phyloP scores from a whole-genome alignment of 1,284 basidiomycete genomes.

The Naganishia liquefaciens region DNA sequence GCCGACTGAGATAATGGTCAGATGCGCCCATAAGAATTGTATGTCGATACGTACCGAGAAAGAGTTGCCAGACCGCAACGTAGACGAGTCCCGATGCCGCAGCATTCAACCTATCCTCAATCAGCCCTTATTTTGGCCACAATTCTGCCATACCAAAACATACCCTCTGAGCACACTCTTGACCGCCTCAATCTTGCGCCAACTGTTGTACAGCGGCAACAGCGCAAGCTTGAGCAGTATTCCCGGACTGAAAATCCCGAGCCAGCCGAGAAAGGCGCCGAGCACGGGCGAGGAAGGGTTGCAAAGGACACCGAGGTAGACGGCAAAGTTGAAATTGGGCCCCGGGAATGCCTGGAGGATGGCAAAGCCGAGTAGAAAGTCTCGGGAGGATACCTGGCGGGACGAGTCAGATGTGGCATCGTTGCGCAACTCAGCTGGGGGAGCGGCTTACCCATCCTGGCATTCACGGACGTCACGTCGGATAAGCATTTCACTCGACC shows the following conservation, averaged over 20 bases:
- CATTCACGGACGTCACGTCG: no score
- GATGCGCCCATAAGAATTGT: not conserved
- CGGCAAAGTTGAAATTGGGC: conserved; percentile 64
- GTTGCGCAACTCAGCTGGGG: not conserved
- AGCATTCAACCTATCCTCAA: conserved; percentile 54
- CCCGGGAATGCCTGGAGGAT: conserved; percentile 62
- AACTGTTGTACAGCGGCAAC: conserved; percentile 58
- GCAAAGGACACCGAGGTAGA: conserved; percentile 61
- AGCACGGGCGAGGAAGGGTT: conserved; percentile 48
- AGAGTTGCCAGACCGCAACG: conserved; percentile 61
- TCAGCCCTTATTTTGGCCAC: not conserved
- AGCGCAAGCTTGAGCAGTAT: conserved; percentile 60
- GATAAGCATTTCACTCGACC: not conserved
- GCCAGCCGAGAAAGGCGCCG: conserved; percentile 58
- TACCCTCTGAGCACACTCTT: conserved; percentile 57
- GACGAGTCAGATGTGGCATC: conserved; percentile 21
- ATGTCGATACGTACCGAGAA: conserved; percentile 34
- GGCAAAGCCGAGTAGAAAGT: conserved; percentile 58
- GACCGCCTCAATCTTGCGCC: conserved; percentile 55
- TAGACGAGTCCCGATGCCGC: conserved; percentile 62
- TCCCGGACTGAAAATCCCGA: conserved; percentile 60
- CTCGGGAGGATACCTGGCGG: conserved; percentile 35
- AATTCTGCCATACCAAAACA: not conserved
- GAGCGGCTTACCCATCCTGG: conserved; percentile 8
- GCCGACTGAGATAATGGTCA: conserved; percentile 35